Percentiles rank a stretch among this genome's conserved stretches.
These are phyloP conservation scores for Rhodotorula graminis DNA, from an alignment of 768 basidiomycete genomes.

Conservation along the genomic window DNA sequence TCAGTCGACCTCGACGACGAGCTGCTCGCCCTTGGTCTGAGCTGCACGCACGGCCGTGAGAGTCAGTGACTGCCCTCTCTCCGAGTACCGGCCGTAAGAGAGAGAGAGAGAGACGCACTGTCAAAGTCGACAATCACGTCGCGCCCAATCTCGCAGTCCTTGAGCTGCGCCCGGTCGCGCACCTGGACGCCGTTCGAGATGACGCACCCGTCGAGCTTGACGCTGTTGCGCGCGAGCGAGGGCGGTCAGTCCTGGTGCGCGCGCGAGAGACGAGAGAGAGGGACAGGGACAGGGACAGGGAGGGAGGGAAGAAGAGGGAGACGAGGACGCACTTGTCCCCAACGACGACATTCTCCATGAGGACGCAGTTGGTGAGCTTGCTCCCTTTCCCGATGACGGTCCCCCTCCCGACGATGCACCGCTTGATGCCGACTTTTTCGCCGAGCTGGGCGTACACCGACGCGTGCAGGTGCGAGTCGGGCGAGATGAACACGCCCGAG, in stretches of 20 bases:
- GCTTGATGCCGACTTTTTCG: conserved; percentile 38
- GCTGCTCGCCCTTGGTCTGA: conserved; percentile 36
- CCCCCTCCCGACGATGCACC: conserved; percentile 32
- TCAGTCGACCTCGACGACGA: conserved; percentile 31
- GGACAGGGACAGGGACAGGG: too few species aligned
- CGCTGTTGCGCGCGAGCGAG: not conserved
- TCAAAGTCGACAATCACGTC: conserved; percentile 35
- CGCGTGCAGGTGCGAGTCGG: conserved; percentile 34
- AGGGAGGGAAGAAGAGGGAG: too few species aligned
- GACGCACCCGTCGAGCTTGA: conserved; percentile 39
- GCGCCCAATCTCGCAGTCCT: conserved; percentile 37
- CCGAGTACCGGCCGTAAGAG: not conserved
- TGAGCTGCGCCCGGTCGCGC: conserved; percentile 28
- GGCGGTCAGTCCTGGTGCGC: not conserved
- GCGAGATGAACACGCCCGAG: conserved; percentile 36
- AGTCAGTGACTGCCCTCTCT: accelerated
- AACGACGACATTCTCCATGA: conserved; percentile 32
- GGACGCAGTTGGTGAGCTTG: conserved; percentile 32
- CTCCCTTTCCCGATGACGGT: conserved; percentile 20
- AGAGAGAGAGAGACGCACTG: conserved; percentile 8
- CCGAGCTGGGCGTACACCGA: conserved; percentile 26
- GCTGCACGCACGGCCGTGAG: conserved; percentile 2
- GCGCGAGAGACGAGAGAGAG: not conserved
- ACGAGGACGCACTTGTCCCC: conserved; percentile 32
- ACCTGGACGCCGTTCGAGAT: conserved; percentile 35